Conservation (phyloP, 257 asterid genomes). For the Cinchona pubescens region DNA sequence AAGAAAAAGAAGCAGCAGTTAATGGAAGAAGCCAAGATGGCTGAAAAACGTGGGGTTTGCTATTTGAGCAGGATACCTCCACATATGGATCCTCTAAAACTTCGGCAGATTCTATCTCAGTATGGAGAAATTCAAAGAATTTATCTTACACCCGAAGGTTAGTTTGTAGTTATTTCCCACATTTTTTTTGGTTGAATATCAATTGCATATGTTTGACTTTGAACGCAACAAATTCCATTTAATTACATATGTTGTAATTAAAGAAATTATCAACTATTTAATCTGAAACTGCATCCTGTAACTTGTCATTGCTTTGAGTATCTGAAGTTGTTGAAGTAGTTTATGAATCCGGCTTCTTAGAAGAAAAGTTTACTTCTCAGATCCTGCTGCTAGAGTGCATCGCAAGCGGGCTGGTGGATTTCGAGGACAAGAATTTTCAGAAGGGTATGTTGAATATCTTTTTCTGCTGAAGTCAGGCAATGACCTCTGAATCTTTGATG, state of each 20-base stretch:
- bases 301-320: neutral
- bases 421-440: slow-evolving; percentile 73
- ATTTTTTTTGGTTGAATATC: neutral
- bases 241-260: no score
- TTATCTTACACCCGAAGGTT: slow-evolving; percentile 85
- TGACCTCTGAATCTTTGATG: neutral
- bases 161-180: neutral
- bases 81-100: slow-evolving; percentile 73
- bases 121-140: slow-evolving; percentile 70
- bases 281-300: neutral
- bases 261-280: no score
- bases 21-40: slow-evolving; percentile 47
- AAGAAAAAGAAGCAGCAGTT: slow-evolving; percentile 46
- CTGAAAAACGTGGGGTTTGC: slow-evolving; percentile 71
- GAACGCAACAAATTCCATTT: neutral
- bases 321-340: neutral
- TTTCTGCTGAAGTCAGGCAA: slow-evolving; percentile 1
- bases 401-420: slow-evolving; percentile 75
- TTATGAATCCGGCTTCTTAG: slow-evolving; percentile 6
- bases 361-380: slow-evolving; percentile 28
- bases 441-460: slow-evolving; percentile 53
- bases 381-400: slow-evolving; percentile 47
- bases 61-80: slow-evolving; percentile 88
- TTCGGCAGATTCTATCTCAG: slow-evolving; percentile 69
- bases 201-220: no score